These are phyloP conservation scores for Furcasterigmium furcatum DNA, from an alignment of 2,329 filamentous ascomycete species.

Conservation along the genomic window DNA sequence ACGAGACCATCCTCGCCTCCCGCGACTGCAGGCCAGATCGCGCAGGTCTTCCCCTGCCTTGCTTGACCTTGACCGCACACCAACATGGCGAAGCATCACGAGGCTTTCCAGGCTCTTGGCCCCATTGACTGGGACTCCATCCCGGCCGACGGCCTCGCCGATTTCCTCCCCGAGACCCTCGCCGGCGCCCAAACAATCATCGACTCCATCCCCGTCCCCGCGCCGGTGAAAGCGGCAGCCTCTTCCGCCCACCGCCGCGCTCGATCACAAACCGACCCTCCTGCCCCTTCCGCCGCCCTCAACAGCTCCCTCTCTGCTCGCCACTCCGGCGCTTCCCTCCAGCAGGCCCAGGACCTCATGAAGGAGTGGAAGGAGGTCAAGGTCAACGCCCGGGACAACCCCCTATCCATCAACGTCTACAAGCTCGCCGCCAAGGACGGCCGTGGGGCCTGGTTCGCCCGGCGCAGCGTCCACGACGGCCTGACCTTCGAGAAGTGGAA, in stretches of 20 bases:
- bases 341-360: slow-evolving; percentile 52
- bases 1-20: background rate
- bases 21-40: background rate
- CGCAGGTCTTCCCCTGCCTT: background rate
- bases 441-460: slow-evolving; percentile 84
- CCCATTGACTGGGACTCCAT: slow-evolving; percentile 51
- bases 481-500: slow-evolving; percentile 76
- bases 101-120: slow-evolving; percentile 53
- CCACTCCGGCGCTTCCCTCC: slow-evolving; percentile 43
- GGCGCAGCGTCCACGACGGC: slow-evolving; percentile 77
- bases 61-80: background rate
- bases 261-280: slow-evolving; percentile 56
- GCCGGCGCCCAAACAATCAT: slow-evolving; percentile 65
- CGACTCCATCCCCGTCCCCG: slow-evolving; percentile 65
- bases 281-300: slow-evolving; percentile 47
- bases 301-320: slow-evolving; percentile 39
- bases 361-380: slow-evolving; percentile 88
- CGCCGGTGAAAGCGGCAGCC: slow-evolving; percentile 30
- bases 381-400: slow-evolving; percentile 68
- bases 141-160: slow-evolving; percentile 42
- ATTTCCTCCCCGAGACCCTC: slow-evolving; percentile 59
- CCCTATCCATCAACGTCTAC: slow-evolving; percentile 72
- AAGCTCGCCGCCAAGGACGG: slow-evolving; percentile 78
- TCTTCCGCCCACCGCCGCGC: slow-evolving; percentile 39
- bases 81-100: slow-evolving; percentile 54